Conservation (phyloP, 306 rosid genomes). For the Vigna mungo region DNA sequence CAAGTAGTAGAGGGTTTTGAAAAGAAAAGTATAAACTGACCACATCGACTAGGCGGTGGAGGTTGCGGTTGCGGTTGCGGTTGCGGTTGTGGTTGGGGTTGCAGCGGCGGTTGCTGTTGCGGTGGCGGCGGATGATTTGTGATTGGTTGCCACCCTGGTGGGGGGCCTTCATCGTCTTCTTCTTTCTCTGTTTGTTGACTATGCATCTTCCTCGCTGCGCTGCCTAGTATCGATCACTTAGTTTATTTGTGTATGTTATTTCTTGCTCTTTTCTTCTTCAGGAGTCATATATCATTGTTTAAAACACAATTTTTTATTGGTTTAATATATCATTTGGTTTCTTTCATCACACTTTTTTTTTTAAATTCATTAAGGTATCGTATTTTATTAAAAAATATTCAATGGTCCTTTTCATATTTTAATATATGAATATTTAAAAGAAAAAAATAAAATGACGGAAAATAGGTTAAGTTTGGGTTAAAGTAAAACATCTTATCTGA, state of each 20-base stretch:
- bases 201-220: constrained; percentile 35
- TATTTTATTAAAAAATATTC: no score
- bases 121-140: constrained; percentile 40
- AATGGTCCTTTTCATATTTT: no score
- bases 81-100: constrained; percentile 6
- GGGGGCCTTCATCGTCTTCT: constrained; percentile 79
- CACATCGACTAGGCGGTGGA: constrained; percentile 46
- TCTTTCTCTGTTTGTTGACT: constrained; percentile 41
- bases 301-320: no score
- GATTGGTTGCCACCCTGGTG: constrained; percentile 70
- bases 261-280: no score
- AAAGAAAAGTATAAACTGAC: constrained; percentile 42
- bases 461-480: no score
- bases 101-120: constrained; percentile 1
- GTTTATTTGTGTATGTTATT: not conserved
- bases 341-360: no score
- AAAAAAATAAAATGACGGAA: no score
- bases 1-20: not conserved
- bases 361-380: no score
- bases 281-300: no score
- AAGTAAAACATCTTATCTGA: no score
- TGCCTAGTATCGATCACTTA: not conserved
- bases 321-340: no score
- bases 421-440: no score
- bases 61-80: constrained; percentile 19